Conservation (phyloP, 768 basidiomycete genomes). For the Termitomyces sp. region DNA sequence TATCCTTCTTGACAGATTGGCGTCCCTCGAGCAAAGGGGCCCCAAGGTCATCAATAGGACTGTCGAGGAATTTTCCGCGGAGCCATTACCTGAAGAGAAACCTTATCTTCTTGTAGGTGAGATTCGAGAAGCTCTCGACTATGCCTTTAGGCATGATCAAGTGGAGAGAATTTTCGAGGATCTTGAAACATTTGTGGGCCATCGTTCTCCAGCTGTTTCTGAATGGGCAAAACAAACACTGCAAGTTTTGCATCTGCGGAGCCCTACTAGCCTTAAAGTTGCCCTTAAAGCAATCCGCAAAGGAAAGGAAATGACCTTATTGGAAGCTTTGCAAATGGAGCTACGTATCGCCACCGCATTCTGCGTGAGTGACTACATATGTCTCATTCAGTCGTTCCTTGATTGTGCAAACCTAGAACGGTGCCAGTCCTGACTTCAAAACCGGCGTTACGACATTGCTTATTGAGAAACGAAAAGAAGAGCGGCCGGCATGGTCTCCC, state of each 20-base stretch:
- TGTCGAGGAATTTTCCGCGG: slow-evolving; percentile 70
- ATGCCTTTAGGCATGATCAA: slow-evolving; percentile 64
- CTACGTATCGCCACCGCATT: slow-evolving; percentile 84
- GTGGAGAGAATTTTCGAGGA: slow-evolving; percentile 66
- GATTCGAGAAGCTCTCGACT: slow-evolving; percentile 74
- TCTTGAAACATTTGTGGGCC: slow-evolving; percentile 38
- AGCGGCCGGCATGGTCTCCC: slow-evolving; percentile 69
- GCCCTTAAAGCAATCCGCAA: slow-evolving; percentile 73
- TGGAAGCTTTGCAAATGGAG: slow-evolving; percentile 76
- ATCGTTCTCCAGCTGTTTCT: slow-evolving; percentile 40
- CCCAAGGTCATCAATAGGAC: slow-evolving; percentile 40
- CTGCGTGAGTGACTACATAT: slow-evolving; percentile 55
- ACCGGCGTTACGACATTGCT: slow-evolving; percentile 73
- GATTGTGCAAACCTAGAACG: slow-evolving; percentile 41
- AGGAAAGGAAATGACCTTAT: slow-evolving; percentile 59
- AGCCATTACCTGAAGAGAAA: slow-evolving; percentile 53
- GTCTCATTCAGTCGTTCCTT: slow-evolving; percentile 7
- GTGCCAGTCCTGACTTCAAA: slow-evolving; percentile 77
- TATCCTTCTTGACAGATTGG: slow-evolving; percentile 62
- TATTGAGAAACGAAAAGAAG: slow-evolving; percentile 31
- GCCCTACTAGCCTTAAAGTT: slow-evolving; percentile 91
- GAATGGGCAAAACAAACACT: slow-evolving; percentile 76
- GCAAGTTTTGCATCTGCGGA: slow-evolving; percentile 55
- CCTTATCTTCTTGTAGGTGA: slow-evolving; percentile 49
- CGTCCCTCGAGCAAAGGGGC: slow-evolving; percentile 48